Evolutionary conservation across 257 asterid genomes (phyloP).

Genomic region (Jasminum sambac): DNA sequence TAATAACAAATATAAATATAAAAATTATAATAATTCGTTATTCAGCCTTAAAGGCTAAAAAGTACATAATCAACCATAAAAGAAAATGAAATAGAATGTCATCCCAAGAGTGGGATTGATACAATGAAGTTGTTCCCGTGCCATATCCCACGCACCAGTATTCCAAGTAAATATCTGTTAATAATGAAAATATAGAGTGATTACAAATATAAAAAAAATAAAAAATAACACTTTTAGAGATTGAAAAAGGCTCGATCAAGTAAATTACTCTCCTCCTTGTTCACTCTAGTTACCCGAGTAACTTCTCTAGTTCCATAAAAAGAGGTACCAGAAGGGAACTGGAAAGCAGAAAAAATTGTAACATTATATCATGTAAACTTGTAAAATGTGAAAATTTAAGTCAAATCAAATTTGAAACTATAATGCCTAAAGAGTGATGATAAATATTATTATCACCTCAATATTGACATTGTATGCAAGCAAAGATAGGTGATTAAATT

Average conservation of each 20-base stretch:
- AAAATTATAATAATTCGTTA: no score
- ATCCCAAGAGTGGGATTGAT: conserved; percentile 99
- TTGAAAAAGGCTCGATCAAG: conserved; percentile 8
- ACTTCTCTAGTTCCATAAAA: conserved; percentile 98
- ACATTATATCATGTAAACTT: conserved; percentile 28
- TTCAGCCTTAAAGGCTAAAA: no score
- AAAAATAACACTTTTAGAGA: no score
- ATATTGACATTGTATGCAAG: no score
- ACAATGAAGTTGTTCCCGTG: conserved; percentile 84
- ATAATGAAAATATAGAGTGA: conserved; percentile 13
- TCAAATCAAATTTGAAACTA: conserved; percentile 5
- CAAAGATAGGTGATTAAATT: no score
- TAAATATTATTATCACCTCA: conserved; percentile 66
- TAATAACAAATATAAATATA: no score
- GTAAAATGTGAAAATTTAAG: conserved; percentile 1
- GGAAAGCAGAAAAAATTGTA: conserved; percentile 25
- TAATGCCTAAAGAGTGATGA: conserved; percentile 14
- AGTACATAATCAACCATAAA: no score
- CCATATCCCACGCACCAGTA: conserved; percentile 94
- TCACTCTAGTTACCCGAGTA: conserved; percentile 78
- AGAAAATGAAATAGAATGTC: no score
- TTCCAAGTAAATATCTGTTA: conserved; percentile 88
- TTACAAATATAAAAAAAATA: no score
- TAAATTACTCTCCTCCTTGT: conserved; percentile 86
- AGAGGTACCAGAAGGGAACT: conserved; percentile 86